These are phyloP conservation scores for Neurospora sp. DNA, from an alignment of 2,329 filamentous ascomycete genomes.

Conservation along the genomic window DNA sequence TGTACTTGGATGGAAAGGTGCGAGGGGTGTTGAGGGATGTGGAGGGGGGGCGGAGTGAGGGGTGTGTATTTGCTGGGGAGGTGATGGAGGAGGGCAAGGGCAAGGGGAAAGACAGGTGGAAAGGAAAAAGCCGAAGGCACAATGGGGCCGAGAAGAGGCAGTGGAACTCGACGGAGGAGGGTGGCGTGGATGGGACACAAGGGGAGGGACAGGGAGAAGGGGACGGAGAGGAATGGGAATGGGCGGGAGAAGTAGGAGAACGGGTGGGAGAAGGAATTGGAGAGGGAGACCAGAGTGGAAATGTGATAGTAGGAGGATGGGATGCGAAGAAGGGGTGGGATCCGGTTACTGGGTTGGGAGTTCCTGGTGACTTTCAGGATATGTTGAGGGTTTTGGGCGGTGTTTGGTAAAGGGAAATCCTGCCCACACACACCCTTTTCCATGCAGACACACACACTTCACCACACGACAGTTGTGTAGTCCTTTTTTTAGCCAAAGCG, in stretches of 20 bases:
- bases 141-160: accelerated
- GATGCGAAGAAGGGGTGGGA: neutral
- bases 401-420: neutral
- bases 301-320: neutral
- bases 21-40: conserved; percentile 32
- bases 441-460: no score
- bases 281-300: neutral
- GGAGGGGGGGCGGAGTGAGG: conserved; percentile 28
- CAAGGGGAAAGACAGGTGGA: neutral
- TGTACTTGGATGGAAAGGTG: conserved; percentile 32
- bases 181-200: neutral
- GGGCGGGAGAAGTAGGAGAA: neutral
- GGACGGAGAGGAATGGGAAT: neutral
- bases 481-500: neutral
- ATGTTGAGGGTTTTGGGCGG: neutral
- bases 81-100: conserved; percentile 22
- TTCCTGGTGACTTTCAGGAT: neutral
- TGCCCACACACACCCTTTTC: neutral
- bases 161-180: neutral
- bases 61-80: conserved; percentile 28
- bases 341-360: neutral
- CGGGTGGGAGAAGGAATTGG: neutral
- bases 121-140: neutral
- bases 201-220: accelerated
- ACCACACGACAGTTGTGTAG: no score